phyloP scores from a whole-genome alignment of 75 land plant genomes.

The Pseudotsuga menziesii region DNA sequence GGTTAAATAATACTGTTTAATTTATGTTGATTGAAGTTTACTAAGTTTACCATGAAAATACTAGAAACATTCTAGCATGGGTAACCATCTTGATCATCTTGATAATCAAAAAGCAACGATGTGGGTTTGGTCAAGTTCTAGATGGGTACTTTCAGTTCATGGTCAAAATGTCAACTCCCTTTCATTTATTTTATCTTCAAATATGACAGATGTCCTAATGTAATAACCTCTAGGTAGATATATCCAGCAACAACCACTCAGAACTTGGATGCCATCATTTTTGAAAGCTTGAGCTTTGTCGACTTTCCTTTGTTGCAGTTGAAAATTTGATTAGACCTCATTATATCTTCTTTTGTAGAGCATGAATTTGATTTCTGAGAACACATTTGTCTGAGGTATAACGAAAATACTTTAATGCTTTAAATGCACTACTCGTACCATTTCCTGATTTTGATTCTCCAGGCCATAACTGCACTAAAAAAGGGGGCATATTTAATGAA shows the following conservation, averaged over 20 bases:
- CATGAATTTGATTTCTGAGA: neutral
- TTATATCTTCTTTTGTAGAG: neutral
- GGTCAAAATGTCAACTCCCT: neutral
- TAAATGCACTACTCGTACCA: neutral
- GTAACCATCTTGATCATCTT: neutral
- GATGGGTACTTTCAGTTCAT: neutral
- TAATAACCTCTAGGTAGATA: neutral
- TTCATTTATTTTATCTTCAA: no score
- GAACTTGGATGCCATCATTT: neutral
- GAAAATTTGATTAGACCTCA: neutral
- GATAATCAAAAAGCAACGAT: neutral
- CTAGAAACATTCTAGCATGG: neutral
- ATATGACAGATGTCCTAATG: no score
- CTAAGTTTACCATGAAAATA: neutral
- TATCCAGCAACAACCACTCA: neutral
- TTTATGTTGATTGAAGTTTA: neutral
- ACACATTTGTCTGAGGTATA: neutral
- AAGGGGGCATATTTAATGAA: conserved; percentile 68
- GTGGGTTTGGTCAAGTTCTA: neutral
- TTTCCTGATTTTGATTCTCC: conserved; percentile 7
- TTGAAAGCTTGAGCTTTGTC: neutral
- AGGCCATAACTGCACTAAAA: conserved; percentile 79
- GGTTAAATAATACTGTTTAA: neutral
- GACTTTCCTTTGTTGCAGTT: neutral
- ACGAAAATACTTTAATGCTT: neutral